Conservation (phyloP, 106 monocot species). For the Allium cepa region DNA sequence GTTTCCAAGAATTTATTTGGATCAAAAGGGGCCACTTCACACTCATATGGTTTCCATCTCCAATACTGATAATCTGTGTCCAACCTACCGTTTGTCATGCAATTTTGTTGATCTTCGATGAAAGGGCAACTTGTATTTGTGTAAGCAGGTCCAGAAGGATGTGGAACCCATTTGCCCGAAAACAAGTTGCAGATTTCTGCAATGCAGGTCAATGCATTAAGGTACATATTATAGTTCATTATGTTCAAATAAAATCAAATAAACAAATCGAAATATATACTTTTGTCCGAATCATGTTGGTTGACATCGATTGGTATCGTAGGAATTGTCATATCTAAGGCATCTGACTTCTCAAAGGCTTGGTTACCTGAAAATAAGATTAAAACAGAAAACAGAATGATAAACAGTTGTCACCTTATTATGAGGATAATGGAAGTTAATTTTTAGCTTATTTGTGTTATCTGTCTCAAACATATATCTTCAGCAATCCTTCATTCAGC, state of each 20-base stretch:
- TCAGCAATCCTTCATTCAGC: too few species aligned
- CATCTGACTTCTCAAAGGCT: not conserved
- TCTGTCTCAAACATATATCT: too few species aligned
- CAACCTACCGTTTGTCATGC: conserved; percentile 50
- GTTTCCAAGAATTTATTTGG: conserved; percentile 24
- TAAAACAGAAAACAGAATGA: too few species aligned
- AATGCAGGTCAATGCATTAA: not conserved
- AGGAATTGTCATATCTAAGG: not conserved
- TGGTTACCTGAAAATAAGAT: not conserved
- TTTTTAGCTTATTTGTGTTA: too few species aligned
- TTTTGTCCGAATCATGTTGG: not conserved
- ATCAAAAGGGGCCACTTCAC: conserved; percentile 34
- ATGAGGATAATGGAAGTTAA: too few species aligned
- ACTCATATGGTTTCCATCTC: conserved; percentile 51
- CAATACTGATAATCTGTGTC: conserved; percentile 41
- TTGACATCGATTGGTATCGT: not conserved
- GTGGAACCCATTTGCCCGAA: not conserved
- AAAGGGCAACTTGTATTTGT: conserved; percentile 26
- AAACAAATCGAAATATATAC: not conserved
- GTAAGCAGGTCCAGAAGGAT: conserved; percentile 32
- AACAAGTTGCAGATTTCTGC: not conserved
- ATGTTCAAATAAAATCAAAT: not conserved
- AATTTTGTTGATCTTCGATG: conserved; percentile 43
- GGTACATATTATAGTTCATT: not conserved
- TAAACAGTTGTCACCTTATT: too few species aligned